Base-by-base conservation (phyloP, 306 rosid species). In the Malus fusca region DNA sequence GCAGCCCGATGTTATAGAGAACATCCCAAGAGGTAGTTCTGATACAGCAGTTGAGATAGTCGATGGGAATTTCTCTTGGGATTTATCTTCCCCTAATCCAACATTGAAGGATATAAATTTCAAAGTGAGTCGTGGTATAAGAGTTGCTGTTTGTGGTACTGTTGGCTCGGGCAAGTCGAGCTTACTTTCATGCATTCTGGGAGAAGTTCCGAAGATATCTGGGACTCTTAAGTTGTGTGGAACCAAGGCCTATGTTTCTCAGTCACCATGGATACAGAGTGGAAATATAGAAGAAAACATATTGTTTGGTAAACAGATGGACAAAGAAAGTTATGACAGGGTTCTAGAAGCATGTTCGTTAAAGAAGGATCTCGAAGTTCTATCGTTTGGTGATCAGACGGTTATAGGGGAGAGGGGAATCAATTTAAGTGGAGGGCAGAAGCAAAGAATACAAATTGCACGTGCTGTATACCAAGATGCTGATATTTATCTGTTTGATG, bases 151-250 rank as follows among this genome's bases (percentile, higher is more conserved):
- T 72, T 94, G 97, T 82, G 97, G 98, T n/a, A 85, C 89, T 3
- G 96, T 94, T 40, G 98, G 98, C 64, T 87, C 96, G 3, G 98
- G 97, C 22, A 92, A 92, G 83, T 92, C 97, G 21, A 92, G 92
- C 89, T 81, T 94, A 78, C 86, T 94, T 66, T 91, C 96, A 25
- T 89, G 89, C 60, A 83, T 91, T 25, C 66, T 91, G 4, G 98
- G 98, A 69, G 97, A 94, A 84, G 80, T 94, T 21, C 90, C 96
- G 8, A 91, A 87, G 85, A 40, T 85, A 70, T 83, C 96, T 6
- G 97, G 98, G 42, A 82, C 66, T 2, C 7, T 93, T 62, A 88
- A 78, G 82, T 78, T 90, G 65, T 90, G 94, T 75, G 98, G 97
- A 25, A 83, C 87, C 55, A 93, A 88, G 88, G 98, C 98, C 55